Evolutionary conservation across 768 basidiomycete species (phyloP).

Genomic region (Panellus pusillus): DNA sequence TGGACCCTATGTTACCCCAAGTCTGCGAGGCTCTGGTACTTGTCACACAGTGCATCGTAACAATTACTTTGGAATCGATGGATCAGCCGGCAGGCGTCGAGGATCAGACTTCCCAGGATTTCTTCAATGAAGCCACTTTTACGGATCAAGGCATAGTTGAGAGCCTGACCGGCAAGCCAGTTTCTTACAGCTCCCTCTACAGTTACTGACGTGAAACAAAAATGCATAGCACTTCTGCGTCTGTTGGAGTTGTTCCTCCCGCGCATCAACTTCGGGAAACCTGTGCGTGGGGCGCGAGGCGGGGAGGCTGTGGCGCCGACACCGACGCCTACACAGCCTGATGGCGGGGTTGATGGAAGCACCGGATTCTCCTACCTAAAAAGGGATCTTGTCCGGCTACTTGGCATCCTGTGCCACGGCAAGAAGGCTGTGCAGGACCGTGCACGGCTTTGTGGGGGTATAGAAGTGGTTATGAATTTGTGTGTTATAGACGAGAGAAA

Average conservation of each 20-base stretch:
- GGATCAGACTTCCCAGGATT: constrained; percentile 36
- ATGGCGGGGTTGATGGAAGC: constrained; percentile 29
- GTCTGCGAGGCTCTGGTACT: constrained; percentile 81
- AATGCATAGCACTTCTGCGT: constrained; percentile 61
- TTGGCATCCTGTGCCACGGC: constrained; percentile 75
- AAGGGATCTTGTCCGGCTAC: constrained; percentile 82
- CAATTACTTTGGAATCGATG: constrained; percentile 57
- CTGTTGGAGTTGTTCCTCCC: constrained; percentile 83
- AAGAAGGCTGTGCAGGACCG: constrained; percentile 72
- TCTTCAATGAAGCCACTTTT: constrained; percentile 45
- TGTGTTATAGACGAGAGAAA: constrained; percentile 90
- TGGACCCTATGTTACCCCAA: constrained; percentile 75
- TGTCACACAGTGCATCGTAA: constrained; percentile 72
- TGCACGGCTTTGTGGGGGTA: constrained; percentile 67
- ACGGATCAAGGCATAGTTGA: constrained; percentile 50
- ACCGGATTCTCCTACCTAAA: constrained; percentile 83
- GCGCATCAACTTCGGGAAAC: constrained; percentile 77
- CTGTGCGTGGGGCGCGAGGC: constrained; percentile 33
- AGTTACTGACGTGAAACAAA: constrained; percentile 12
- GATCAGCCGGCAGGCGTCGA: constrained; percentile 25
- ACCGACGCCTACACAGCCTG: constrained; percentile 28
- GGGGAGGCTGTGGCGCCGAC: constrained; percentile 28
- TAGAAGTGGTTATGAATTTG: constrained; percentile 81
- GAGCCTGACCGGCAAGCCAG: constrained; percentile 55
- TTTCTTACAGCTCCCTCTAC: not conserved